Base-by-base conservation (phyloP, 1,139 yeast genomes). In the Wickerhamiella pararugosa region DNA sequence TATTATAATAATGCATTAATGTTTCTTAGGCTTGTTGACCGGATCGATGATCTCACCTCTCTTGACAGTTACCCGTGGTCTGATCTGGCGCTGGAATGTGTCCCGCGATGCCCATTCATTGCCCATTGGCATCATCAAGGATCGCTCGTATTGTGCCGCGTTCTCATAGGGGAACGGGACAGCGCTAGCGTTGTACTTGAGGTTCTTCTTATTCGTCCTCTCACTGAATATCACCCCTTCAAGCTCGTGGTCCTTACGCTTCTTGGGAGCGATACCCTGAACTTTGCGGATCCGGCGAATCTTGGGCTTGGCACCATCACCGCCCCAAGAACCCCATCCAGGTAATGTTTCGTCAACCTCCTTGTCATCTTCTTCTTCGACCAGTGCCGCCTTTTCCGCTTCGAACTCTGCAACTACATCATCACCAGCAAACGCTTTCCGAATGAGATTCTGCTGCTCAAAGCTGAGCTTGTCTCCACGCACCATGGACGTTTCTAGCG, bases 361-460 rank as follows among this genome's bases (percentile, higher is more conserved):
- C 57, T 83, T 71, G 59, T 90, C 96, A 47, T 76, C 97, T 61
- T 90, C 97, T 39, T 80, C 90, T 41, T 65, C 71, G 5, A 71
- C 67, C n/a, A 72, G 72, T 50, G 73, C 69, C 45, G 67, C 66
- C 64, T 90, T 90, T 52, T 82, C 94, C 25, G 70, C 75, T 47
- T 71, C 73, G 57, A 86, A 86, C 51, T 86, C 94, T 15, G 71
- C 70, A 21, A 79, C 79, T n/a, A 76, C 79, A 56, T 90, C 92
- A 61, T 90, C 99, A 25, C 97, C 97, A 2, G 96, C 97, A 68
- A 90, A 90, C 0, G 98, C 98, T 55, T 87, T 80, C 49, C 78
- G 74, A 47, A 84, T 83, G 39, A 90, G 68, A 45, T 84, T 90
- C 47, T 76, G 76, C 59, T 90, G 96, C 53, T 75, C 71, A 64